Base-by-base conservation (phyloP, 371 early-diverging fungal genomes). In the Choanephora cucurbitarum region DNA sequence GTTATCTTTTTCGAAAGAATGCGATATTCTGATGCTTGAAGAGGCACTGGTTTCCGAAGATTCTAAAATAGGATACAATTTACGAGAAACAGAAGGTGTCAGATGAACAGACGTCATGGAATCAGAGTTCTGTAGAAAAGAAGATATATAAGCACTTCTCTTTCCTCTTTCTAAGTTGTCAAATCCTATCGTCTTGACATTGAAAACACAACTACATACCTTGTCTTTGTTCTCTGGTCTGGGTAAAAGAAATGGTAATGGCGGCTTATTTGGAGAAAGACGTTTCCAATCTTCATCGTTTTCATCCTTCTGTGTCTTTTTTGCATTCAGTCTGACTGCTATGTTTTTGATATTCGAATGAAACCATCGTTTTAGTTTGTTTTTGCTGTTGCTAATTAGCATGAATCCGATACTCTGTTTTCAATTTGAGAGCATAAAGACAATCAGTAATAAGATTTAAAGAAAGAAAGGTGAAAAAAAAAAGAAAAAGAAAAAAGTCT, bases 241-340 rank as follows among this genome's bases (percentile, higher is more conserved):
- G 43, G 43, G 37, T 37, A 45, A n/a, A 5, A 55, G 24, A 45
- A 60, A 61, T 1, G 65, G 60, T 15, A 65, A 11, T 2, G 65
- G 65, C 0, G 65, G 65, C 18, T 56, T 44, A 40, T 52, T 28
- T 21, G 65, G 65, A 4, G 65, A 65, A 19, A 65, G 49, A 9
- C 22, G 37, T 44, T 56, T 44, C 65, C 65, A 65, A 39, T 63
- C 58, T 18, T 43, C 10, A 1, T 6, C 10, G 11, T 11, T 11
- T 37, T 37, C 13, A 11, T 37, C 37, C 2, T 37, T 9, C 14
- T 2, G 37, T 9, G 37, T 14, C 14, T 37, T 37, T 37, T 37
- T 37, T 11, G 14, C 7, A 37, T 2, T 37, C 2, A 13, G 11
- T 11, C 10, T 37, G 14, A 11, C 13, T 37, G 28, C 7, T 28